Base-by-base conservation (phyloP, 768 basidiomycete species). In the Auriscalpium orientale region DNA sequence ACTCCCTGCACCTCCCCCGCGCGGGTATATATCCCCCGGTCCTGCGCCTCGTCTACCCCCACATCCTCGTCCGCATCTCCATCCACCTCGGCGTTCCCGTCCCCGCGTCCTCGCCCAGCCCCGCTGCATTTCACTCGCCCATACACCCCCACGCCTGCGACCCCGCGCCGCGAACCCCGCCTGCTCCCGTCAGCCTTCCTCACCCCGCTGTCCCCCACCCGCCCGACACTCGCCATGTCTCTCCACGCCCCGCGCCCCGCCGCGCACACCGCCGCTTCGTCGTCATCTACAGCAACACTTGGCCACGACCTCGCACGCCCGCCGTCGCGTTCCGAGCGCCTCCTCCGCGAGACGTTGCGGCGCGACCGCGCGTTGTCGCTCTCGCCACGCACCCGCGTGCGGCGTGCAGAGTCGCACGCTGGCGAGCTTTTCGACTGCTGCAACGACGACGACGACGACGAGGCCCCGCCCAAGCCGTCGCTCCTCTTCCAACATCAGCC, bases 301-400 rank as follows among this genome's bases (percentile, higher is more conserved):
- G 13, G n/a, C 34, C 55, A 48, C 8, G 51, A 54, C 43, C 56
- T 53, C 18, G 60, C 66, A 16, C 73, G 76, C 49, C 74, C 80
- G 0, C 70, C 79, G 0, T 78, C 78, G 37, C 74, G 80, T 54
- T 81, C 80, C 4, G 79, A 83, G 62, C 73, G 75, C 10, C 75
- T 84, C 47, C 72, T 84, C 49, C 72, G 82, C 51, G 76, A 83
- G 58, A 76, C 83, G 10, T 75, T 84, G 53, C 68, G 72, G 33
- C 72, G 78, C 48, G 82, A 62, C 43, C 73, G 71, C 68, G 66
- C 74, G 57, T 66, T 70, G 60, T 46, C 57, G 51, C 58, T 61
- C 43, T 63, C 40, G 58, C 67, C 56, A 37, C 65, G 33, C 55
- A 65, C 44, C 53, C 64, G 49, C 55, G 55, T 36, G 48, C 65